Conservation (phyloP, 495 filamentous ascomycete genomes). For the Trichoderma orchidacearum region DNA sequence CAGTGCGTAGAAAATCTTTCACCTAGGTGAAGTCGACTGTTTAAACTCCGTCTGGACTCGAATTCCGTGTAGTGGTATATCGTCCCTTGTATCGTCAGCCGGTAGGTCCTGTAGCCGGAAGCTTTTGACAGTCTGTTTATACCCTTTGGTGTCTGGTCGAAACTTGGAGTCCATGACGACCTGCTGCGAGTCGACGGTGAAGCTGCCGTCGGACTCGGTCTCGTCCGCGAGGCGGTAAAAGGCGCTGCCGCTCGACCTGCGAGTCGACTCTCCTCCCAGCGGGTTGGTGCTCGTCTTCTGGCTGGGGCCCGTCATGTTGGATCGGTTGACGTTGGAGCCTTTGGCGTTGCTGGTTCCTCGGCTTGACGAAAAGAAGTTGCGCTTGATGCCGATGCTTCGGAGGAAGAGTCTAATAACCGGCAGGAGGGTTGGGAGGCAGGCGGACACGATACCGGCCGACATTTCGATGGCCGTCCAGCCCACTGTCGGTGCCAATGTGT, state of each 20-base stretch:
- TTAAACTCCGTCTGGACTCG: conserved; percentile 1
- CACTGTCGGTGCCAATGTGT: conserved; percentile 22
- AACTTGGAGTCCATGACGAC: neutral
- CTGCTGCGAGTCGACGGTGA: neutral
- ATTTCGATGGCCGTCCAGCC: conserved; percentile 32
- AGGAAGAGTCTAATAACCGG: conserved; percentile 10
- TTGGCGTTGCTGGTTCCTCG: neutral
- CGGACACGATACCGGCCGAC: conserved; percentile 30
- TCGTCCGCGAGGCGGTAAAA: neutral
- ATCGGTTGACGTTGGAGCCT: neutral
- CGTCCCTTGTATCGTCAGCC: neutral
- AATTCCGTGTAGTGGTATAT: neutral
- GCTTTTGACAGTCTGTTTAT: neutral
- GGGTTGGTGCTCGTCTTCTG: neutral
- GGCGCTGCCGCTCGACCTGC: neutral
- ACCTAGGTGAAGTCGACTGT: neutral
- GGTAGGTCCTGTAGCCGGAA: neutral
- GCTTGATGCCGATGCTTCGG: neutral
- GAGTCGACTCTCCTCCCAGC: neutral
- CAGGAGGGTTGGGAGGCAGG: conserved; percentile 29
- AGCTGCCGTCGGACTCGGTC: neutral
- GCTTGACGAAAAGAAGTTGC: neutral
- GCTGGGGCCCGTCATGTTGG: neutral
- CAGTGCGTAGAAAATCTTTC: too few relatives aligned
- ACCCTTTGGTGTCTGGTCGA: neutral